Base-by-base conservation (phyloP, 345 rosid genomes). In the Gossypium sturtianum region DNA sequence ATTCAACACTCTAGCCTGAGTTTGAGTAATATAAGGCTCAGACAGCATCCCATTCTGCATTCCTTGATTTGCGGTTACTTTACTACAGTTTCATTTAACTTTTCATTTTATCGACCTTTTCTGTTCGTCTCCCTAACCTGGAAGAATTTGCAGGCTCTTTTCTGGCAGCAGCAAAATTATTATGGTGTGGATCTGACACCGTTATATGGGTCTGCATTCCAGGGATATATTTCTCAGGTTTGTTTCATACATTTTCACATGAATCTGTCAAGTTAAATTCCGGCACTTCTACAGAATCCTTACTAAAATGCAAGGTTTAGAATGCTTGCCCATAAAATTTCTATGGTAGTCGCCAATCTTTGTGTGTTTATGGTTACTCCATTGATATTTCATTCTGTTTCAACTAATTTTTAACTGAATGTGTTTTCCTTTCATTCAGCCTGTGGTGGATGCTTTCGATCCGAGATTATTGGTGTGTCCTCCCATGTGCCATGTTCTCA, bases 371-470 rank as follows among this genome's bases (percentile, higher is more conserved):
- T 56, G 23, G 66, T 34, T 80, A 27, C 45, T 77, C 38, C 76
- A 48, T 48, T 51, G 44, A 47, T 52, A 10, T 27, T 49, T 12
- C 25, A 22, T 71, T 60, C 27, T 13, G 66, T 59, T 86, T 51
- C 87, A 93, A 20, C 85, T 19, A 41, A 64, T 41, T 64, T 64
- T 64, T 12, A 64, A 43, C 12, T 13, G 25, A 58, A 69, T 51
- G 74, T 23, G 43, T 53, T 76, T 81, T 43, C 23, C 76, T 48
- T 78, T 72, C 43, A 17, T 74, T 12, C 84, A 95, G 99, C 99
- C 99, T 53, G 99, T 95, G 76, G 98, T 95, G 74, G 99, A 95
- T 88, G 97, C 99, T 62, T 95, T 93, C 83, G 99, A 95, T 86
- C 98, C 99, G 51, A 95, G 99, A 79, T 75, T 95, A 77, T 82